A percentile compares a stretch with the other conserved stretches of the same genome.
phyloP scores from a whole-genome alignment of 371 early-diverging fungal genomes.

The Saksenaea vasiformis region DNA sequence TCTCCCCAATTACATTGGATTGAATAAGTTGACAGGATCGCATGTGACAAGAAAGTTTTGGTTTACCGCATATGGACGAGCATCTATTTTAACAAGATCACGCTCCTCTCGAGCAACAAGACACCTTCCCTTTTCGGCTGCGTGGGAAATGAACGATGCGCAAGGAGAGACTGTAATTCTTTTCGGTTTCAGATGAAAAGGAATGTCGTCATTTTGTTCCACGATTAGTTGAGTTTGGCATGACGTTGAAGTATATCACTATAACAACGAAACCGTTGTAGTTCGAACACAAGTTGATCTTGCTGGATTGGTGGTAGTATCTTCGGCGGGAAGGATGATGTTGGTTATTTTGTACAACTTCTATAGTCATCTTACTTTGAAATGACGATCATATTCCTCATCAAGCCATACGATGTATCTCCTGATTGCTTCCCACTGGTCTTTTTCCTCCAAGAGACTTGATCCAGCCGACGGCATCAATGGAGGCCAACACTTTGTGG shows the following conservation, averaged over 20 bases:
- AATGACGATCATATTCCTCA: constrained; percentile 13
- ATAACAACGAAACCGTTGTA: background rate
- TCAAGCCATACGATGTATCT: constrained; percentile 11
- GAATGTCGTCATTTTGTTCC: constrained; percentile 1
- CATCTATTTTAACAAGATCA: constrained; percentile 19
- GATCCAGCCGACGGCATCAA: constrained; percentile 18
- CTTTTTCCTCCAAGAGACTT: constrained; percentile 10
- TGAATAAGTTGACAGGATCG: constrained; percentile 13
- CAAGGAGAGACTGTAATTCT: background rate
- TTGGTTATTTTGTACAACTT: background rate
- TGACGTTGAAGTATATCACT: background rate
- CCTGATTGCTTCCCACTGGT: constrained; percentile 14
- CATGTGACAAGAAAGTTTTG: constrained; percentile 20
- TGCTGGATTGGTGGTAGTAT: background rate
- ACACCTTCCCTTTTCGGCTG: constrained; percentile 21
- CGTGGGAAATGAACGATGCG: constrained; percentile 25
- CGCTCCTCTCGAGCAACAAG: constrained; percentile 20
- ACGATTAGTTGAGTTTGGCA: background rate
- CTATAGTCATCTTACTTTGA: background rate
- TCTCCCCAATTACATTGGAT: constrained; percentile 16
- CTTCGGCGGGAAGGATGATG: background rate
- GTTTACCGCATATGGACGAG: constrained; percentile 13
- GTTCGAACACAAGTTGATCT: background rate
- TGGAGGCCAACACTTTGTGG: constrained; percentile 4
- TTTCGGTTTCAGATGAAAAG: background rate